Conservation (phyloP, 2,329 filamentous ascomycete genomes). For the Fusarium globosum region DNA sequence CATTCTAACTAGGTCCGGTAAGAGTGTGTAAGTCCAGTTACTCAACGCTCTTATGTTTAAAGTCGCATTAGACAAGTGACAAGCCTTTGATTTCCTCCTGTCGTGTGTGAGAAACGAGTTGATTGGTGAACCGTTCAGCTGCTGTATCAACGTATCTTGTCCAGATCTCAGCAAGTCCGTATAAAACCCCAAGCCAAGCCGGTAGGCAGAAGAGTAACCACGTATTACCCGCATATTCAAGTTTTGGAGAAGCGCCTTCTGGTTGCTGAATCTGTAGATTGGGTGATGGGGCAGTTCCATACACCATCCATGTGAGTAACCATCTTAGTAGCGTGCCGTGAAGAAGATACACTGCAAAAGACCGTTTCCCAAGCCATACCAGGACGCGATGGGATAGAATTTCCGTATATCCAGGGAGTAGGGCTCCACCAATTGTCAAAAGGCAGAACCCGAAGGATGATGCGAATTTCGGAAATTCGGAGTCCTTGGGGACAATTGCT, state of each 20-base stretch:
- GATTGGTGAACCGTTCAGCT: not conserved
- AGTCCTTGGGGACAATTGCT: not conserved
- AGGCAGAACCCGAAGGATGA: not conserved
- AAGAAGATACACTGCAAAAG: not conserved
- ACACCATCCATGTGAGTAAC: not conserved
- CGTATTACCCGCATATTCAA: not conserved
- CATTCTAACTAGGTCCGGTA: not conserved
- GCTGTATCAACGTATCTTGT: not conserved
- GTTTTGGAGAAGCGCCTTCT: not conserved
- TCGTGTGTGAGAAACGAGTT: not conserved
- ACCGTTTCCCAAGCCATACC: not conserved
- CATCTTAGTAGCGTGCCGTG: not conserved
- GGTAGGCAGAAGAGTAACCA: not conserved
- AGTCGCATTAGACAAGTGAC: not conserved
- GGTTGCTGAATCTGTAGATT: not conserved
- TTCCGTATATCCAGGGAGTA: not conserved
- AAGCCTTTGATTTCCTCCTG: not conserved
- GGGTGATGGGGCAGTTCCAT: not conserved
- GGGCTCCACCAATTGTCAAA: not conserved
- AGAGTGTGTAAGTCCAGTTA: too few relatives aligned
- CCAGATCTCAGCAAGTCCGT: not conserved
- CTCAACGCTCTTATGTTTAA: rapidly evolving
- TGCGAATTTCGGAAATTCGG: not conserved
- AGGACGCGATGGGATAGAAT: not conserved
- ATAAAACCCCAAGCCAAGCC: not conserved